Percentiles rank a stretch among this genome's conserved stretches.
Evolutionary conservation across 352 stramenopile species (phyloP).

Genomic region (Globisporangium sylvaticum): DNA sequence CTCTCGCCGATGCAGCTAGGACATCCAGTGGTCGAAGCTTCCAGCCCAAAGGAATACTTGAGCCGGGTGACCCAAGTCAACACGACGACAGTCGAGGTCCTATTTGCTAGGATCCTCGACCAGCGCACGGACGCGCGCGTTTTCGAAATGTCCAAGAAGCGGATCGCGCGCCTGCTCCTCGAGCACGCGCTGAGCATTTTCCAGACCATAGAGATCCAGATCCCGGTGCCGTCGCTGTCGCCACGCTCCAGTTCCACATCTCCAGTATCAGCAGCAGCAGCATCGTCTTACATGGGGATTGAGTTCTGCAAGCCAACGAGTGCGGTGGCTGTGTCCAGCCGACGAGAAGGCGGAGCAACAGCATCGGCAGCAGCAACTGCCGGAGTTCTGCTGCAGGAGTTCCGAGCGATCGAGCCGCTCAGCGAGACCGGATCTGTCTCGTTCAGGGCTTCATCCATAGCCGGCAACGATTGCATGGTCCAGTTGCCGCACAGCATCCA

Average conservation of each 20-base stretch:
- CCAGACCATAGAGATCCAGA: neutral
- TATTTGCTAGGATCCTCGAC: slow-evolving; percentile 38
- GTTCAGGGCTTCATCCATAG: neutral
- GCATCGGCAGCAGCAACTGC: neutral
- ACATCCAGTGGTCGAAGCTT: no score
- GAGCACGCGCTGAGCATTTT: neutral
- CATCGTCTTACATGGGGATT: neutral
- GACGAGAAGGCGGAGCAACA: neutral
- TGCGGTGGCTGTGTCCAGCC: neutral
- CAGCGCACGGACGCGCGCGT: slow-evolving; percentile 27
- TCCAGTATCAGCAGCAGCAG: neutral
- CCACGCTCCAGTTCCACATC: neutral
- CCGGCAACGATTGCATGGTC: neutral
- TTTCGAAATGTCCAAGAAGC: slow-evolving; percentile 24
- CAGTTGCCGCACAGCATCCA: neutral
- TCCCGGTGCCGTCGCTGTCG: neutral
- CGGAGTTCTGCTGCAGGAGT: neutral
- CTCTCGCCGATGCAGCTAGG: no score
- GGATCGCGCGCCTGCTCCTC: neutral
- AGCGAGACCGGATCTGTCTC: neutral
- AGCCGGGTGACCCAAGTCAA: slow-evolving; percentile 30
- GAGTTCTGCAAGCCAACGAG: neutral
- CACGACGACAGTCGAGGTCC: slow-evolving; percentile 24
- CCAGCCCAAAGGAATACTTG: slow-evolving; percentile 22
- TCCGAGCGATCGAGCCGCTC: neutral